phyloP scores from a whole-genome alignment of 1,284 basidiomycete species.

The Ustilago shanxiensis region DNA sequence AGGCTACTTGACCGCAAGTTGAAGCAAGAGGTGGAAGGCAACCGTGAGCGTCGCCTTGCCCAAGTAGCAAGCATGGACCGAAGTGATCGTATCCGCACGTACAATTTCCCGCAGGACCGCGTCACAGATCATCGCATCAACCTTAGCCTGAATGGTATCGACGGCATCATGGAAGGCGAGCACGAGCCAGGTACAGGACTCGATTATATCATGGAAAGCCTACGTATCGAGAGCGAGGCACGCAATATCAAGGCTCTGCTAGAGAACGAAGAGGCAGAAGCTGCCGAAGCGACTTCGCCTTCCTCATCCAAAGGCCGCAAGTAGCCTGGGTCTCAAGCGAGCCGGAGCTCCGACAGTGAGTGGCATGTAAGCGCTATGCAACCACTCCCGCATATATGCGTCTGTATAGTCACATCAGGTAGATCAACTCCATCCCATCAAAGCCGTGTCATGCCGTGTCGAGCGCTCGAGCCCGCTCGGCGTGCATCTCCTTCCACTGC shows the following conservation, averaged over 20 bases:
- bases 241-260: slow-evolving; percentile 53
- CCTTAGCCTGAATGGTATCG: slow-evolving; percentile 62
- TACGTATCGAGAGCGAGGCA: slow-evolving; percentile 41
- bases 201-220: slow-evolving; percentile 53
- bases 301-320: slow-evolving; percentile 18
- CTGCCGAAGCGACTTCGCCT: slow-evolving; percentile 26
- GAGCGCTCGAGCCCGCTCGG: slow-evolving; percentile 18
- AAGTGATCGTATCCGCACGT: slow-evolving; percentile 66
- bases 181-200: slow-evolving; percentile 57
- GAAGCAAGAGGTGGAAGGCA: slow-evolving; percentile 58
- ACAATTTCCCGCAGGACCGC: slow-evolving; percentile 69
- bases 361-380: not conserved
- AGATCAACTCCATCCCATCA: not conserved
- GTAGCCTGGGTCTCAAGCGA: not conserved
- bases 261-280: slow-evolving; percentile 47
- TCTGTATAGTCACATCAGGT: not conserved
- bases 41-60: slow-evolving; percentile 54
- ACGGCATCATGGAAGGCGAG: slow-evolving; percentile 65
- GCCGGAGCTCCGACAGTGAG: too few species aligned
- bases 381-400: not conserved
- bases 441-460: not conserved
- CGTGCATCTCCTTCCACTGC: slow-evolving; percentile 1
- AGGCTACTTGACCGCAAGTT: slow-evolving; percentile 62
- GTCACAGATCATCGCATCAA: slow-evolving; percentile 68
- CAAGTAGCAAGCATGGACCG: slow-evolving; percentile 68